Conservation (phyloP, 2,329 filamentous ascomycete species). For the Dactylellina cionopaga region DNA sequence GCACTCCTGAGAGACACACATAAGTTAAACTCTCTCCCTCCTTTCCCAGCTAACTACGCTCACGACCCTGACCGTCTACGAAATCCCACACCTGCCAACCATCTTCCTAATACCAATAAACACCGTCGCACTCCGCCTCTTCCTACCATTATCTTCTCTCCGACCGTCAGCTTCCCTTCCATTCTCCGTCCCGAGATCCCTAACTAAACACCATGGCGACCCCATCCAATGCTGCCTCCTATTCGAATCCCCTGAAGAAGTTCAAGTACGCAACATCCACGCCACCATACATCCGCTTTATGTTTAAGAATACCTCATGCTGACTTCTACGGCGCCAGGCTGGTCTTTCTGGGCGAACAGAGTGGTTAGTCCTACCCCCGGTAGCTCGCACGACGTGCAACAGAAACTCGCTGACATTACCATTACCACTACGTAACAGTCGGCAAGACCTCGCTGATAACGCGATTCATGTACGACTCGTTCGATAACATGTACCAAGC, state of each 20-base stretch:
- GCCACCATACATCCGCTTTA: conserved; percentile 23
- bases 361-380: conserved; percentile 75
- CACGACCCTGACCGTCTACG: conserved; percentile 14
- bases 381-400: conserved; percentile 38
- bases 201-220: conserved; percentile 45
- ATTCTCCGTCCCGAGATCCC: conserved; percentile 10
- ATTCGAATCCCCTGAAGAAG: conserved; percentile 99
- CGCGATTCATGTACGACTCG: conserved; percentile 99
- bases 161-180: conserved; percentile 3
- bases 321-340: conserved; percentile 65
- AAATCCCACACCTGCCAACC: background rate
- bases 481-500: conserved; percentile 99
- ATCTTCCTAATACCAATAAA: background rate
- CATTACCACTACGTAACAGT: conserved; percentile 69
- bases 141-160: conserved; percentile 7
- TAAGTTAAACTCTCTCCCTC: too few species aligned
- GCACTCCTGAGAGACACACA: too few species aligned
- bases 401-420: conserved; percentile 16
- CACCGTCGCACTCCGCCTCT: background rate
- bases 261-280: conserved; percentile 78
- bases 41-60: conserved; percentile 18
- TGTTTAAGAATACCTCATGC: conserved; percentile 57
- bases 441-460: conserved; percentile 98
- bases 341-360: conserved; percentile 98
- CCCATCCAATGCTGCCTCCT: conserved; percentile 72